Evolutionary conservation across 345 rosid genomes (phyloP).

Genomic region (Combretum micranthum): DNA sequence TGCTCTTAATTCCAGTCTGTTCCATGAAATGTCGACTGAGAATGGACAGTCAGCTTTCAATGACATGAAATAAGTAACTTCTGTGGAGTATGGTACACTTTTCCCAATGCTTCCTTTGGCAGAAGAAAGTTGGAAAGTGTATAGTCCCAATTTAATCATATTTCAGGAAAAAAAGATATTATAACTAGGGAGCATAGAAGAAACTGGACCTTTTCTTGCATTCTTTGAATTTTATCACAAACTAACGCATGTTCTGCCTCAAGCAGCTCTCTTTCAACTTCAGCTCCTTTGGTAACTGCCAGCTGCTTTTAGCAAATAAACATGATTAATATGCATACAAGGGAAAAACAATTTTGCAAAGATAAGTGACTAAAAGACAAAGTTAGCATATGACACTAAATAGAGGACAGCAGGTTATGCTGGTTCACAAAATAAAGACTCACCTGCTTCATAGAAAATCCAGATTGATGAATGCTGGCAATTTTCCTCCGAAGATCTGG

Average conservation of each 20-base stretch:
- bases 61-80: no score
- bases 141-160: no score
- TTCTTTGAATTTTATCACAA: conserved; percentile 48
- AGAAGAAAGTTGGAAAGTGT: no score
- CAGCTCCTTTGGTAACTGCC: conserved; percentile 56
- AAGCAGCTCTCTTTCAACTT: conserved; percentile 61
- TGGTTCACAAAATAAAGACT: conserved; percentile 15
- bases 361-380: not conserved
- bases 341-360: not conserved
- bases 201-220: conserved; percentile 71
- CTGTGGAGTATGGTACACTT: no score
- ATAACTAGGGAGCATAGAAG: not conserved
- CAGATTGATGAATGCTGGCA: conserved; percentile 30
- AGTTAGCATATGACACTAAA: not conserved
- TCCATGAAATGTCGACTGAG: no score
- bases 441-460: conserved; percentile 44
- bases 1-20: no score
- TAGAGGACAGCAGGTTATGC: conserved; percentile 4
- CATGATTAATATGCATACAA: not conserved
- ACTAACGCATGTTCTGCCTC: conserved; percentile 68
- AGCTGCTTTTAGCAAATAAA: conserved; percentile 22
- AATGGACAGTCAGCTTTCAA: no score
- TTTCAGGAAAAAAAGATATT: no score
- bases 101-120: no score
- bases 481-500: conserved; percentile 61